Evolutionary conservation across 1,139 yeast species (phyloP).

Genomic region (Magnusiomyces ingens): DNA sequence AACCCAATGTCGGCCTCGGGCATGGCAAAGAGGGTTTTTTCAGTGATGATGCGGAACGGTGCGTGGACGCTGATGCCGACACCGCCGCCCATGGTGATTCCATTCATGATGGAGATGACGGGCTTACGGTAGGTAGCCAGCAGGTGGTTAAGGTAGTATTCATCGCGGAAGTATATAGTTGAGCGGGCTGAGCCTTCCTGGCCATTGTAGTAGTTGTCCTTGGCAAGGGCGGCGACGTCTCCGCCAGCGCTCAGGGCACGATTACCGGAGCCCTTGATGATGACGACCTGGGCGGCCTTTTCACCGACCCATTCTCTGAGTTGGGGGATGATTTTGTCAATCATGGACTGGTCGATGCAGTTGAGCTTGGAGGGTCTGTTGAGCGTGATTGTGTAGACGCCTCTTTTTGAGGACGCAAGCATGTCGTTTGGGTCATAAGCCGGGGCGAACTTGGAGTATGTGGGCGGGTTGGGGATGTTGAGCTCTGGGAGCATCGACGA

Average conservation of each 20-base stretch:
- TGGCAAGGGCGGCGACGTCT: constrained; percentile 69
- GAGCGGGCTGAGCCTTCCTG: constrained; percentile 37
- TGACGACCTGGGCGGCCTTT: constrained; percentile 52
- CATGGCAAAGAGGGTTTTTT: constrained; percentile 88
- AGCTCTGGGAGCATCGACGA: constrained; percentile 18
- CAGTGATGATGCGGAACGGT: constrained; percentile 88
- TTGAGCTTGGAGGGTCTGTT: constrained; percentile 81
- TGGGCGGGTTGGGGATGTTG: constrained; percentile 12
- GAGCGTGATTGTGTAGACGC: constrained; percentile 68
- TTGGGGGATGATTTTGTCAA: constrained; percentile 64
- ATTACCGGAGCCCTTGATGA: constrained; percentile 60
- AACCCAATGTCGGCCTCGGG: constrained; percentile 97
- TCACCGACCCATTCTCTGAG: constrained; percentile 71
- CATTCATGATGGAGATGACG: constrained; percentile 75
- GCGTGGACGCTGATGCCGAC: constrained; percentile 88
- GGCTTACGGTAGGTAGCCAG: constrained; percentile 83
- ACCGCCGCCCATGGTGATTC: constrained; percentile 98
- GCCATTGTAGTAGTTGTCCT: constrained; percentile 42
- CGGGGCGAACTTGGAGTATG: constrained; percentile 14
- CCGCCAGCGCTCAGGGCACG: constrained; percentile 67
- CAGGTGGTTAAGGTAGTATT: constrained; percentile 74
- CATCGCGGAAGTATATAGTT: constrained; percentile 64
- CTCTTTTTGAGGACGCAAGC: constrained; percentile 52
- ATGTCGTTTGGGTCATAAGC: constrained; percentile 42
- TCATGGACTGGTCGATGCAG: constrained; percentile 78